Conservation (phyloP, 2,329 filamentous ascomycete species). For the Tolypocladium tropicale region DNA sequence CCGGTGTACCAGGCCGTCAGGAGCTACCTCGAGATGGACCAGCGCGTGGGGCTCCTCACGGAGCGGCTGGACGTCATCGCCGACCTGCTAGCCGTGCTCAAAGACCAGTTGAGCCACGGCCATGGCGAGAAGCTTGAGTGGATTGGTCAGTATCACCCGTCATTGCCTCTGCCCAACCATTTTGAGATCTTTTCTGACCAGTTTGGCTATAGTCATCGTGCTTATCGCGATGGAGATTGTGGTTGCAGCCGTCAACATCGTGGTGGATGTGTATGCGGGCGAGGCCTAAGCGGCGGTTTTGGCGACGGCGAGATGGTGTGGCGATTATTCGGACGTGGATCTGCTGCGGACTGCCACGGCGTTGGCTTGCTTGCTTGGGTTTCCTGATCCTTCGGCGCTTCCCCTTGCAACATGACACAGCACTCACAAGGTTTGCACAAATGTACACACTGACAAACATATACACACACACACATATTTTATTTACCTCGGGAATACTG, state of each 20-base stretch:
- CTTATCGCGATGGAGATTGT: conserved; percentile 93
- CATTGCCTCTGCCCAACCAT: not conserved
- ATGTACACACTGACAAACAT: not conserved
- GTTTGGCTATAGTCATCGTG: conserved; percentile 60
- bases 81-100: conserved; percentile 82
- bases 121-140: conserved; percentile 84
- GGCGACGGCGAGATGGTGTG: not conserved
- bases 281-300: conserved; percentile 7
- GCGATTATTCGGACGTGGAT: not conserved
- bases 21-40: conserved; percentile 96
- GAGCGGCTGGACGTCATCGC: conserved; percentile 82
- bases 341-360: not conserved
- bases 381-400: not conserved
- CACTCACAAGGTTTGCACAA: no score
- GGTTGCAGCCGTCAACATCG: conserved; percentile 86
- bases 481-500: not conserved
- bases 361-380: not conserved
- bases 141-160: conserved; percentile 54
- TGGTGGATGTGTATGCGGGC: conserved; percentile 75
- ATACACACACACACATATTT: not conserved
- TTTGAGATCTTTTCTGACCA: not conserved
- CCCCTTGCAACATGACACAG: not conserved
- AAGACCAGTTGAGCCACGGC: conserved; percentile 89
- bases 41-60: conserved; percentile 79
- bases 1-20: conserved; percentile 93